Conservation (phyloP, 495 filamentous ascomycete genomes). For the Recurvomyces mirabilis region DNA sequence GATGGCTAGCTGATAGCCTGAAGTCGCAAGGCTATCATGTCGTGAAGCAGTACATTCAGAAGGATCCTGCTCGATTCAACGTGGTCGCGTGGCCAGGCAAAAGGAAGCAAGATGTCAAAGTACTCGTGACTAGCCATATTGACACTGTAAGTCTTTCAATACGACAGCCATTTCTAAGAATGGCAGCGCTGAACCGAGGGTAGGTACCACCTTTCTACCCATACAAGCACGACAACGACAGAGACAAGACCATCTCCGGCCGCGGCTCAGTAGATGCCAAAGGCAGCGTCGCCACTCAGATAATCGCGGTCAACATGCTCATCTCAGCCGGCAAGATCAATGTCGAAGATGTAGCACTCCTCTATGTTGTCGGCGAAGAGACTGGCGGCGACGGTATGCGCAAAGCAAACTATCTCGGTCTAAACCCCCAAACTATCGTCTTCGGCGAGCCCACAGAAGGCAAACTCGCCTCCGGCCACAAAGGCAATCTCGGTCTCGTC, state of each 20-base stretch:
- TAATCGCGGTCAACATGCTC: slow-evolving; percentile 57
- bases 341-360: slow-evolving; percentile 46
- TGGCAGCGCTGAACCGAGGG: not conserved
- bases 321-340: slow-evolving; percentile 33
- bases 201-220: slow-evolving; percentile 59
- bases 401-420: slow-evolving; percentile 41
- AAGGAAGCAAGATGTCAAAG: slow-evolving; percentile 40
- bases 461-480: slow-evolving; percentile 80
- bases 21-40: slow-evolving; percentile 47
- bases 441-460: slow-evolving; percentile 89
- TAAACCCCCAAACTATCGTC: slow-evolving; percentile 56
- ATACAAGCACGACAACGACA: slow-evolving; percentile 39
- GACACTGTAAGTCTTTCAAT: slow-evolving; percentile 47
- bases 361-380: slow-evolving; percentile 90
- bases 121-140: slow-evolving; percentile 66
- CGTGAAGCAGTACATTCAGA: slow-evolving; percentile 43
- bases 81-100: slow-evolving; percentile 63
- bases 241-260: slow-evolving; percentile 52
- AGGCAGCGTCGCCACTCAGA: slow-evolving; percentile 63
- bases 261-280: slow-evolving; percentile 88
- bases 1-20: slow-evolving; percentile 60
- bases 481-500: slow-evolving; percentile 58
- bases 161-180: no score
- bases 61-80: slow-evolving; percentile 47
- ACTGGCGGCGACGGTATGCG: slow-evolving; percentile 75